Conservation (phyloP, 345 rosid genomes). For the Pistacia atlantica region DNA sequence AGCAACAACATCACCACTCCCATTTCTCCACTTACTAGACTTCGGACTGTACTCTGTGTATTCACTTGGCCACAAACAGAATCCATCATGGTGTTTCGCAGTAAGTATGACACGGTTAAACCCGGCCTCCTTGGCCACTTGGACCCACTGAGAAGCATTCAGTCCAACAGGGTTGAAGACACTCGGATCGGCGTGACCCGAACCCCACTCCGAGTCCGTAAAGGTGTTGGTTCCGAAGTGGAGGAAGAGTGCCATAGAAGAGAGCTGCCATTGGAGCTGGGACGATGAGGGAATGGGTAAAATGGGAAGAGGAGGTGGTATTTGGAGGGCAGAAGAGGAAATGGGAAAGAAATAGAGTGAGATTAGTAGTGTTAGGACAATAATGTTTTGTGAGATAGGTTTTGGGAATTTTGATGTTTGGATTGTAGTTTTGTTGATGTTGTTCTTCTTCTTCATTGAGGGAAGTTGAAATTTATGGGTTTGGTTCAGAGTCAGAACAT, state of each 20-base stretch:
- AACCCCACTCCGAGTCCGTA: slow-evolving; percentile 88
- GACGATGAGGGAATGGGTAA: slow-evolving; percentile 69
- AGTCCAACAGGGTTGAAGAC: slow-evolving; percentile 66
- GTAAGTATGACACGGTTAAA: slow-evolving; percentile 78
- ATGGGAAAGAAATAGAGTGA: slow-evolving; percentile 8
- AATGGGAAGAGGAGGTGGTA: slow-evolving; percentile 81
- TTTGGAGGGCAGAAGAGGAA: slow-evolving; percentile 35
- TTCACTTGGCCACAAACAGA: slow-evolving; percentile 84
- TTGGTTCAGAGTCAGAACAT: neutral
- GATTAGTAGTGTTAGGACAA: slow-evolving; percentile 8
- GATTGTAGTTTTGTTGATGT: neutral
- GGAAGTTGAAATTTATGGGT: neutral
- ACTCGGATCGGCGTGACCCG: slow-evolving; percentile 68
- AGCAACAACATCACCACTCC: slow-evolving; percentile 71
- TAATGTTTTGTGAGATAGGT: slow-evolving; percentile 6
- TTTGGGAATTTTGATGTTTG: slow-evolving; percentile 8
- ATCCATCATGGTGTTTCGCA: slow-evolving; percentile 96
- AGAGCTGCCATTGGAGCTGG: slow-evolving; percentile 81
- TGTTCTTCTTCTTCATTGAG: slow-evolving; percentile 4
- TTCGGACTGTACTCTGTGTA: slow-evolving; percentile 78
- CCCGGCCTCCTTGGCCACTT: slow-evolving; percentile 66
- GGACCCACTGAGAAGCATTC: slow-evolving; percentile 84
- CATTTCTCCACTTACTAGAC: slow-evolving; percentile 65
- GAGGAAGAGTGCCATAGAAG: slow-evolving; percentile 50
- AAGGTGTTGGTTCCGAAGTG: slow-evolving; percentile 93